Evolutionary conservation across 495 filamentous ascomycete species (phyloP).

Genomic region (Aspergillus saccharolyticus): DNA sequence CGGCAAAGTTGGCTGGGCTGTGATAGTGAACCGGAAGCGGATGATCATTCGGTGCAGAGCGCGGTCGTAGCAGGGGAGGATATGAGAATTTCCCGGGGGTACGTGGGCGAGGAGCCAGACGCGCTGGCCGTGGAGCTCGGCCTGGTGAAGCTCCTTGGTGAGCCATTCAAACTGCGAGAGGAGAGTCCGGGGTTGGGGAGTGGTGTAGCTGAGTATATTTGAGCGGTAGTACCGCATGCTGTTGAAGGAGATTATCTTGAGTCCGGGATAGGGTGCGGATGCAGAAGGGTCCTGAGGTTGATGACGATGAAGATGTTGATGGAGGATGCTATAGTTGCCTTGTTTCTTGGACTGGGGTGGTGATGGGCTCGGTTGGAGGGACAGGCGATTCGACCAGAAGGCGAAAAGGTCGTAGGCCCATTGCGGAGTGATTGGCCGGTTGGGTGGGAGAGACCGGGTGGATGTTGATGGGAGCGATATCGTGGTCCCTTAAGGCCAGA

Average conservation of each 20-base stretch:
- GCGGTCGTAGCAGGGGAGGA: slow-evolving; percentile 48
- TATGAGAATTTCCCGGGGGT: slow-evolving; percentile 41
- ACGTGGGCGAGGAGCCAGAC: slow-evolving; percentile 54
- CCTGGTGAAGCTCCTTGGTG: slow-evolving; percentile 44
- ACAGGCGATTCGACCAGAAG: slow-evolving; percentile 20
- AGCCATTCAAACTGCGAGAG: slow-evolving; percentile 46
- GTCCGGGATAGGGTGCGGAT: slow-evolving; percentile 26
- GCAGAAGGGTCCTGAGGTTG: no score
- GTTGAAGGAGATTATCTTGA: slow-evolving; percentile 54
- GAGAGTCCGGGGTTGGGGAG: slow-evolving; percentile 46
- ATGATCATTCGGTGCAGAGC: slow-evolving; percentile 51
- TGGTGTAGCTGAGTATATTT: slow-evolving; percentile 50
- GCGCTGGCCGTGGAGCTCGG: slow-evolving; percentile 45
- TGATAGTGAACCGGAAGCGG: slow-evolving; percentile 49
- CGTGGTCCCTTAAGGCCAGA: slow-evolving; percentile 52
- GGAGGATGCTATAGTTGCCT: slow-evolving; percentile 46
- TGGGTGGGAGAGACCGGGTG: slow-evolving; percentile 36
- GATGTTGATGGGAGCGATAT: slow-evolving; percentile 47
- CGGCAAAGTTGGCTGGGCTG: slow-evolving; percentile 52
- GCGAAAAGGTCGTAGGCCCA: slow-evolving; percentile 51
- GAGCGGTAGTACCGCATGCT: slow-evolving; percentile 53
- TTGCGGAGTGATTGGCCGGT: slow-evolving; percentile 29
- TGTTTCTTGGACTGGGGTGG: slow-evolving; percentile 15
- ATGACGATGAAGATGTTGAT: neutral
- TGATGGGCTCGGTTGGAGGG: slow-evolving; percentile 17